Conservation (phyloP, 2,329 filamentous ascomycete genomes). For the Tetracladium maxilliforme region DNA sequence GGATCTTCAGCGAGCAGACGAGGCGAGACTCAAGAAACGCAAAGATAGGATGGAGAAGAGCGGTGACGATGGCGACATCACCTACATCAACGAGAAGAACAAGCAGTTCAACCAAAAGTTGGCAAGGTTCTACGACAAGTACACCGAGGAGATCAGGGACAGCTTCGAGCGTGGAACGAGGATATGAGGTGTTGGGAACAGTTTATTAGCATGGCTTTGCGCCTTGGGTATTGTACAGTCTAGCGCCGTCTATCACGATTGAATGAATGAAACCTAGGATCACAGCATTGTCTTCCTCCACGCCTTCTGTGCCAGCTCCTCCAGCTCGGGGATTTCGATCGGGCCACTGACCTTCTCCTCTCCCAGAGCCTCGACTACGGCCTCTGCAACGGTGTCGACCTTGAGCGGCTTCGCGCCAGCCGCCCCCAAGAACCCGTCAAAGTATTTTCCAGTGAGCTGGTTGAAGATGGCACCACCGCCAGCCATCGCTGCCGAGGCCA, state of each 20-base stretch:
- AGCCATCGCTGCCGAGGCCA: slow-evolving; percentile 70
- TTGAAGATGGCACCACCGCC: slow-evolving; percentile 67
- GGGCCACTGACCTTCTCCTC: slow-evolving; percentile 61
- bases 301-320: slow-evolving; percentile 62
- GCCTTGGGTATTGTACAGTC: slow-evolving; percentile 3
- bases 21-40: slow-evolving; percentile 71
- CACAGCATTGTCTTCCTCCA: slow-evolving; percentile 89
- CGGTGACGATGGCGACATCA: slow-evolving; percentile 82
- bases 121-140: slow-evolving; percentile 93
- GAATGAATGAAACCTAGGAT: slow-evolving; percentile 9
- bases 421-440: slow-evolving; percentile 66
- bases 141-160: slow-evolving; percentile 91
- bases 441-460: slow-evolving; percentile 55
- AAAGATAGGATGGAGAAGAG: slow-evolving; percentile 62
- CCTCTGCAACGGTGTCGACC: slow-evolving; percentile 76
- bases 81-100: slow-evolving; percentile 99
- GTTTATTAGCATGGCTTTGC: slow-evolving; percentile 2
- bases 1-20: slow-evolving; percentile 80
- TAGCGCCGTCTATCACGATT: slow-evolving; percentile 1
- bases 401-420: slow-evolving; percentile 77
- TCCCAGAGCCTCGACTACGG: slow-evolving; percentile 73
- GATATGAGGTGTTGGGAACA: slow-evolving; percentile 60
- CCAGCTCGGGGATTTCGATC: slow-evolving; percentile 67
- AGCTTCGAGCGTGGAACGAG: slow-evolving; percentile 96
- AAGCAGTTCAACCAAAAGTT: slow-evolving; percentile 99